Percentiles rank a stretch among this genome's conserved stretches.
Evolutionary conservation across 768 basidiomycete species (phyloP).

Genomic region (Panus rudis): DNA sequence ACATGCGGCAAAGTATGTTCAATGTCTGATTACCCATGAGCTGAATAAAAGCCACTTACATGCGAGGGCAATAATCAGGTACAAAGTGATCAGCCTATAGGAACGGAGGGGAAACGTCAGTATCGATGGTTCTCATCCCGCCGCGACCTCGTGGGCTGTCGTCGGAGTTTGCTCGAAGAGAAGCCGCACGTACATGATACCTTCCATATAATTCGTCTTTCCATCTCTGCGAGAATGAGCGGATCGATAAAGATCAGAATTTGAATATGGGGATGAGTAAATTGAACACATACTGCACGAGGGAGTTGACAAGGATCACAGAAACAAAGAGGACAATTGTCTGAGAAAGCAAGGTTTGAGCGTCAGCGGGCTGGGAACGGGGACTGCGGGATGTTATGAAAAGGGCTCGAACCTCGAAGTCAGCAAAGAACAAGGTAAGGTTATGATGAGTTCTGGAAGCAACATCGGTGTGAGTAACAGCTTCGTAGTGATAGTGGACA

Average conservation of each 20-base stretch:
- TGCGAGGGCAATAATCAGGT: constrained; percentile 74
- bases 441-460: constrained; percentile 52
- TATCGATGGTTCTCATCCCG: too few species aligned
- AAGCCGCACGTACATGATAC: constrained; percentile 49
- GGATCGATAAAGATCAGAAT: constrained; percentile 3
- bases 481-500: not conserved
- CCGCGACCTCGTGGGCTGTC: too few species aligned
- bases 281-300: constrained; percentile 50
- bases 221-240: constrained; percentile 54
- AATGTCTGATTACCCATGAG: too few species aligned
- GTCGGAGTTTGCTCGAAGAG: constrained; percentile 11
- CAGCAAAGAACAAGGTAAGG: constrained; percentile 75
- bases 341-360: too few species aligned
- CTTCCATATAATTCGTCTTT: constrained; percentile 90
- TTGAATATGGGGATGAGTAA: not conserved
- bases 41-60: too few species aligned
- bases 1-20: too few species aligned
- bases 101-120: not conserved
- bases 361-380: not conserved
- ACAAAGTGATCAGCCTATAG: constrained; percentile 45
- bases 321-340: constrained; percentile 84
- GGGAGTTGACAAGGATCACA: constrained; percentile 79
- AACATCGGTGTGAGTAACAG: constrained; percentile 3
- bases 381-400: constrained; percentile 5
- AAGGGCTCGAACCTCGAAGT: constrained; percentile 92